Evolutionary conservation across 768 basidiomycete genomes (phyloP), one percentile per base, ranked within the genome.

Genomic region (Auricularia cornea): DNA sequence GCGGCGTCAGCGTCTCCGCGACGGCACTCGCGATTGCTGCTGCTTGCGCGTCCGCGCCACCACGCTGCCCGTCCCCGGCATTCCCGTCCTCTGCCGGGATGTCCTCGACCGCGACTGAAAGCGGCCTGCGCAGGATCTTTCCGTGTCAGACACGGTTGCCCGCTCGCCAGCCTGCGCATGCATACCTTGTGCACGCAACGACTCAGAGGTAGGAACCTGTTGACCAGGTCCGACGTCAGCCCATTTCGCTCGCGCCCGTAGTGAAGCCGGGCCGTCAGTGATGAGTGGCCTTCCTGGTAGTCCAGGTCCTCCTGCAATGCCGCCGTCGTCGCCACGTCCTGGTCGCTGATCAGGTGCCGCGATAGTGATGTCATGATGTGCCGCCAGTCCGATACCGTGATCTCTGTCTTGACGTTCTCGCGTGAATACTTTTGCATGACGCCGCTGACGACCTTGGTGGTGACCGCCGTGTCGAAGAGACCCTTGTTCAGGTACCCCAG

Each of bases 51-150:
- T 35, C 35, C 14, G 35, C 8, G 35, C 14, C 14, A n/a, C n/a
- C n/a, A n/a, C n/a, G n/a, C n/a, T n/a, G n/a, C n/a, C n/a, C n/a
- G n/a, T n/a, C n/a, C n/a, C n/a, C n/a, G n/a, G n/a, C n/a, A n/a
- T n/a, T n/a, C n/a, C n/a, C n/a, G n/a, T n/a, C n/a, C n/a, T 35
- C 76, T 12, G 82, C 14, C 14, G 35, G 35, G 35, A 35, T 14
- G 35, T 8, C 14, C 10, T 35, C 35, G 14, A 14, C 35, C 10
- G 35, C 8, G 35, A 35, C 35, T 14, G 35, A 8, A 10, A 35
- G 35, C 35, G 35, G 35, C 10, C 35, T 8, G 10, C 14, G 8
- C 10, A 35, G 35, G 8, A 35, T 35, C 35, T 35, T 6, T 10
- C 23, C 23, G 44, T 35, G 5, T 48, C 5, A 48, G 10, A 48